Percentiles rank a stretch among this genome's conserved stretches.
Evolutionary conservation across 441 rosid species (phyloP).

Genomic region (Adansonia rubrostipa): DNA sequence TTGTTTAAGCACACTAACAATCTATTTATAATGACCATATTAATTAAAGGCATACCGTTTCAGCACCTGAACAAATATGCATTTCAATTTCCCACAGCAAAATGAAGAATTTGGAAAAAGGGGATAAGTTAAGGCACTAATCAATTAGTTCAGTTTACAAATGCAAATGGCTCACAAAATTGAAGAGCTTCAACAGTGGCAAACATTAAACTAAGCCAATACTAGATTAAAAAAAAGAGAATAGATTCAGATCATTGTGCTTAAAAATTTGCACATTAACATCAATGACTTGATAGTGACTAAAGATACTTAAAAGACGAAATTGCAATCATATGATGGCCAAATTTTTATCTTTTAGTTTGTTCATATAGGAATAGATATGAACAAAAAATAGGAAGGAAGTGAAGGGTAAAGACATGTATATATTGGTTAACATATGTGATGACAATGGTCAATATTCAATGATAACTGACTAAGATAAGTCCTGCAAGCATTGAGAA

Average conservation of each 20-base stretch:
- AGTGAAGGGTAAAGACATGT: not conserved
- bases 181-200: not conserved
- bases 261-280: not conserved
- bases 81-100: slow-evolving; percentile 81
- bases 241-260: not conserved
- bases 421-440: not conserved
- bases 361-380: not conserved
- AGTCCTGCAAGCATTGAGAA: not conserved
- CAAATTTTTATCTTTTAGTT: not conserved
- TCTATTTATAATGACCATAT: slow-evolving; percentile 15
- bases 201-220: not conserved
- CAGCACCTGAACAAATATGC: slow-evolving; percentile 72
- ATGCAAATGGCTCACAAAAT: not conserved
- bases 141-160: slow-evolving; percentile 6
- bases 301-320: not conserved
- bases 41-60: slow-evolving; percentile 67
- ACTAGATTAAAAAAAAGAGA: not conserved
- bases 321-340: not conserved
- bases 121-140: slow-evolving; percentile 1
- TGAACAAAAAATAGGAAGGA: not conserved
- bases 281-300: not conserved
- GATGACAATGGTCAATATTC: not conserved
- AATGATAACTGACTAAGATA: not conserved
- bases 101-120: slow-evolving; percentile 12
- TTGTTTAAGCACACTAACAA: slow-evolving; percentile 2